Evolutionary conservation across 2,329 filamentous ascomycete species (phyloP).

Genomic region (Neopestalotiopsis sp.): DNA sequence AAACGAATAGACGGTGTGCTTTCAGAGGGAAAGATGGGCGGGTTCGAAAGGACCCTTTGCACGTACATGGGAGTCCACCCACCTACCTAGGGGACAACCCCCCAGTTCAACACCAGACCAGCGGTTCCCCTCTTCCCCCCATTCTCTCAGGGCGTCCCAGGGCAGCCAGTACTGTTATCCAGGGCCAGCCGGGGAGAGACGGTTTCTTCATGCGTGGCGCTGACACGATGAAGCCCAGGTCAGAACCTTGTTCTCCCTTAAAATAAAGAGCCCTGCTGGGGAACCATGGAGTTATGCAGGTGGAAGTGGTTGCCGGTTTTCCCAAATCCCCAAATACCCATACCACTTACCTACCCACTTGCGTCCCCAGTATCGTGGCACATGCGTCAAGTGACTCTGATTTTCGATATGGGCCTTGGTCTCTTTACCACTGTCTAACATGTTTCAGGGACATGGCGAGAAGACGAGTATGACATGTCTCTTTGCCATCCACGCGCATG

Average conservation of each 20-base stretch:
- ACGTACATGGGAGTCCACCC: not conserved
- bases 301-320: not conserved
- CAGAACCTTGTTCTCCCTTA: constrained; percentile 15
- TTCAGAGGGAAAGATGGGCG: not conserved
- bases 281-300: not conserved
- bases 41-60: constrained; percentile 1
- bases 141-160: not conserved
- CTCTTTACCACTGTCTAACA: not conserved
- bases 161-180: not conserved
- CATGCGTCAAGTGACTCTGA: not conserved
- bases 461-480: not conserved
- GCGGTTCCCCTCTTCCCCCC: not conserved
- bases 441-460: not conserved
- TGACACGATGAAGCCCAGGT: constrained; percentile 5
- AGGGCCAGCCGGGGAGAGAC: not conserved
- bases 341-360: not conserved
- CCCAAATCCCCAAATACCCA: not conserved
- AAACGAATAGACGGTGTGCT: not conserved
- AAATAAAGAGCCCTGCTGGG: constrained; percentile 8
- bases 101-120: too few species aligned
- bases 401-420: not conserved
- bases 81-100: not conserved
- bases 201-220: constrained; percentile 12
- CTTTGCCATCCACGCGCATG: not conserved
- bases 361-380: not conserved